phyloP scores from a whole-genome alignment of 106 monocot species.

The Acorus calamus region DNA sequence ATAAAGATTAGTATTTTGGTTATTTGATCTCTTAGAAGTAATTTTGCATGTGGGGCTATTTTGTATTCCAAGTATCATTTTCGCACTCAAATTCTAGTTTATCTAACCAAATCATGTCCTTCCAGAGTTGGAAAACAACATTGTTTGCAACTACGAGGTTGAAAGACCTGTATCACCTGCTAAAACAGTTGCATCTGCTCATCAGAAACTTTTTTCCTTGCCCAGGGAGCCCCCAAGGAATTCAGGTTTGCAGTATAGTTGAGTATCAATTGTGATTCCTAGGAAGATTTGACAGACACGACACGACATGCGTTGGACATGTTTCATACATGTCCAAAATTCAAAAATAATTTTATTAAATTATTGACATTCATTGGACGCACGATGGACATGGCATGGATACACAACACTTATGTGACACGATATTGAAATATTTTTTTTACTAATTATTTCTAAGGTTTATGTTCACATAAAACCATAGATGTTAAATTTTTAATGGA shows the following conservation, averaged over 20 bases:
- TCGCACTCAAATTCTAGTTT: neutral
- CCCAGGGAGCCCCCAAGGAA: neutral
- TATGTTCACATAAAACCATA: too few relatives aligned
- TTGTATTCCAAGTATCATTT: neutral
- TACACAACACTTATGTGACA: too few relatives aligned
- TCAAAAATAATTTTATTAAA: too few relatives aligned
- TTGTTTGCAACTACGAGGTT: neutral
- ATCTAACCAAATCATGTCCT: neutral
- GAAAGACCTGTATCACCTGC: slow-evolving; percentile 1
- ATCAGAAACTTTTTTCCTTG: slow-evolving; percentile 3
- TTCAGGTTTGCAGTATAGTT: neutral
- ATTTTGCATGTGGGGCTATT: neutral
- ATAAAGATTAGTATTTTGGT: neutral
- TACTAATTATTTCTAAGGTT: too few relatives aligned
- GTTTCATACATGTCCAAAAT: too few relatives aligned
- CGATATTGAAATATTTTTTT: too few relatives aligned
- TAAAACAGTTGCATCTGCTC: slow-evolving; percentile 5
- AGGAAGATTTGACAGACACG: too few relatives aligned
- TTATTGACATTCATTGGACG: too few relatives aligned
- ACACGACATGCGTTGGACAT: too few relatives aligned
- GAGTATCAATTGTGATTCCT: neutral
- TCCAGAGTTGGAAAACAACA: slow-evolving; percentile 9
- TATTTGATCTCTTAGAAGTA: neutral
- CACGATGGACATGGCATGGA: too few relatives aligned
- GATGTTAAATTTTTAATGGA: too few relatives aligned